These are phyloP conservation scores for Metarhizium album DNA, from an alignment of 2,329 filamentous ascomycete species.

Conservation along the genomic window DNA sequence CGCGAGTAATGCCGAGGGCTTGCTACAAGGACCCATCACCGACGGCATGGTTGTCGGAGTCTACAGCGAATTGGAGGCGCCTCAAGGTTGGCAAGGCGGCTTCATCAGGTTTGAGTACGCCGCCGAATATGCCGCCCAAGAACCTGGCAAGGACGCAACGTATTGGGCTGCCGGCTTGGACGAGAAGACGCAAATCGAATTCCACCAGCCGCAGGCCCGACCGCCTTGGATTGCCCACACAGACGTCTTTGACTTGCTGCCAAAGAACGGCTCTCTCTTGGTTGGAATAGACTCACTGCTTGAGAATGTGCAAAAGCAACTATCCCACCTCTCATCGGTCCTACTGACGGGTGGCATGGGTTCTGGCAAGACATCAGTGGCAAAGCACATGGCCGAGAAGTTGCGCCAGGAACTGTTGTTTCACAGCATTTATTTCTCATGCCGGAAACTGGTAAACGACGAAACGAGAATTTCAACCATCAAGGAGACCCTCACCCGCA, in stretches of 20 bases:
- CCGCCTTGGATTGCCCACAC: slow-evolving; percentile 44
- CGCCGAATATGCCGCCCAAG: slow-evolving; percentile 23
- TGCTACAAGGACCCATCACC: slow-evolving; percentile 77
- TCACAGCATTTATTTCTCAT: slow-evolving; percentile 77
- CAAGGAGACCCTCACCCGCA: slow-evolving; percentile 72
- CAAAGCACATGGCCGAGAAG: slow-evolving; percentile 62
- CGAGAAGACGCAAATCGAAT: slow-evolving; percentile 58
- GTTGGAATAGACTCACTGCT: slow-evolving; percentile 79
- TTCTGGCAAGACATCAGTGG: slow-evolving; percentile 77
- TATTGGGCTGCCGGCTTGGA: slow-evolving; percentile 74
- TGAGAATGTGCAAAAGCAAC: slow-evolving; percentile 59
- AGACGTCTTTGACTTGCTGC: slow-evolving; percentile 39
- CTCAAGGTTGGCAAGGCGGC: slow-evolving; percentile 68
- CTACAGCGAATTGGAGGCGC: slow-evolving; percentile 41
- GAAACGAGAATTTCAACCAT: slow-evolving; percentile 83
- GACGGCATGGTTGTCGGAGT: slow-evolving; percentile 70
- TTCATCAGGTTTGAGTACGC: slow-evolving; percentile 62
- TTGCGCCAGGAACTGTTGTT: slow-evolving; percentile 65
- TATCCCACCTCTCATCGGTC: slow-evolving; percentile 80
- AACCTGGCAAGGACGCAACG: slow-evolving; percentile 34
- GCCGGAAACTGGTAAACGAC: slow-evolving; percentile 77
- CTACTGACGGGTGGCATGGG: slow-evolving; percentile 82
- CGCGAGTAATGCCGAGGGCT: slow-evolving; percentile 40
- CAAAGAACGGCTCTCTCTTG: slow-evolving; percentile 49
- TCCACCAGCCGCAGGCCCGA: slow-evolving; percentile 62